Percentiles rank a stretch among this genome's conserved stretches.
phyloP scores from a whole-genome alignment of 2,329 filamentous ascomycete genomes.

The Pezizomycotina sp. region DNA sequence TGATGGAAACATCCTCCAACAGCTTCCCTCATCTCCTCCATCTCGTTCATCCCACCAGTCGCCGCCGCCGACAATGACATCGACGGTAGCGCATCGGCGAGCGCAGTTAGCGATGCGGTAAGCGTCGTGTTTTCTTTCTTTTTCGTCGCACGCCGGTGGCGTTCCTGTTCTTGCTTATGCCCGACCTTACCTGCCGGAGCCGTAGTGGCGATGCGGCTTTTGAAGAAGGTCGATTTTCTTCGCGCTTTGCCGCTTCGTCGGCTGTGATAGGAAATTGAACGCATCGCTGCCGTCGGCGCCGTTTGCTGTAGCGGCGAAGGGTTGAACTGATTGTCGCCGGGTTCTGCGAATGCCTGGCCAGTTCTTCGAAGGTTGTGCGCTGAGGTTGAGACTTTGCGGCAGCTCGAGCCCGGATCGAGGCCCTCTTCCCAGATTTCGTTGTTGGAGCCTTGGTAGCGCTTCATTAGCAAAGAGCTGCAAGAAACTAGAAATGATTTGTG shows the following conservation, averaged over 20 bases:
- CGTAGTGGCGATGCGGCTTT: conserved; percentile 12
- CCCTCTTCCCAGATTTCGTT: conserved; percentile 16
- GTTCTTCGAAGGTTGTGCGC: conserved; percentile 12
- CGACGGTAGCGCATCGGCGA: conserved; percentile 16
- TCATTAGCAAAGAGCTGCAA: not conserved
- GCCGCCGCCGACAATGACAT: conserved; percentile 8
- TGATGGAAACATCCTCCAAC: conserved; percentile 13
- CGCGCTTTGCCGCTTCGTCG: conserved; percentile 10
- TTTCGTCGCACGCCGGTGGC: conserved; percentile 11
- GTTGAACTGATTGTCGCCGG: conserved; percentile 1
- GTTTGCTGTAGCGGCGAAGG: not conserved
- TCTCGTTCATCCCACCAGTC: conserved; percentile 1
- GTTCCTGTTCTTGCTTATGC: conserved; percentile 14
- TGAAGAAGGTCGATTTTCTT: conserved; percentile 15
- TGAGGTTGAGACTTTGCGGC: conserved; percentile 5
- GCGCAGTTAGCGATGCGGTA: conserved; percentile 13
- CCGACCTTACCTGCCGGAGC: conserved; percentile 13
- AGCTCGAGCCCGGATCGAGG: conserved; percentile 16
- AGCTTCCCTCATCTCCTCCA: conserved; percentile 4
- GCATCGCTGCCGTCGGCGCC: not conserved
- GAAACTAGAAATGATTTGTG: no score
- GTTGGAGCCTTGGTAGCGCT: conserved; percentile 15
- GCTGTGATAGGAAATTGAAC: conserved; percentile 15
- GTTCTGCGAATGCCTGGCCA: conserved; percentile 9
- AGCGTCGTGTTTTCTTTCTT: conserved; percentile 12